Percentiles rank a stretch among this genome's conserved stretches.
Conservation (phyloP, 1,284 basidiomycete genomes). For the Phylloboletellus chloephorus region DNA sequence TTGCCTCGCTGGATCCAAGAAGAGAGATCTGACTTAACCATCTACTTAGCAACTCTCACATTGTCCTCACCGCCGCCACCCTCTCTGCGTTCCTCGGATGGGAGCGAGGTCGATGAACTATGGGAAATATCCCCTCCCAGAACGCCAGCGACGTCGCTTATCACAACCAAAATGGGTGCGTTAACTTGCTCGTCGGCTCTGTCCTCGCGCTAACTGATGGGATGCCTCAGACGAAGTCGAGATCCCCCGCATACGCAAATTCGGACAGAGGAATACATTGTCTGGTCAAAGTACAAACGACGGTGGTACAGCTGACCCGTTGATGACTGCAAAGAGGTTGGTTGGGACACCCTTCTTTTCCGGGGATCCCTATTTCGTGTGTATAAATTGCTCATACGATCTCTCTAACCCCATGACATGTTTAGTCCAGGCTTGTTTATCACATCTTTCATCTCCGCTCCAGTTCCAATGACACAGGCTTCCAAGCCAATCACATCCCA, state of each 20-base stretch:
- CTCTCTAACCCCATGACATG: conserved; percentile 25
- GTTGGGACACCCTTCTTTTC: conserved; percentile 13
- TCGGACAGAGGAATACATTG: conserved; percentile 22
- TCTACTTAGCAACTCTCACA: conserved; percentile 18
- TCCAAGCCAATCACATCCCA: conserved; percentile 18
- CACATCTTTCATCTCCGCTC: conserved; percentile 28
- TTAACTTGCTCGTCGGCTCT: not conserved
- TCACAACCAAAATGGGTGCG: conserved; percentile 42
- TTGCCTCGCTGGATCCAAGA: not conserved
- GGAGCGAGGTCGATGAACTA: conserved; percentile 41
- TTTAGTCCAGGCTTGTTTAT: conserved; percentile 34
- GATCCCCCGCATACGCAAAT: conserved; percentile 27
- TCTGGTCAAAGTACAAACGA: conserved; percentile 4
- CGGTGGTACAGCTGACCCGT: conserved; percentile 8
- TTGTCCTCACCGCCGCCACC: conserved; percentile 33
- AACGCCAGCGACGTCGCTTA: conserved; percentile 30
- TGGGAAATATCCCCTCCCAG: conserved; percentile 39
- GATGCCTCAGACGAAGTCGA: conserved; percentile 26
- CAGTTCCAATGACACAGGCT: conserved; percentile 26
- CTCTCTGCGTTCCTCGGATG: conserved; percentile 31
- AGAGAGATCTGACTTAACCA: conserved; percentile 8
- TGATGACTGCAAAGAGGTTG: conserved; percentile 23
- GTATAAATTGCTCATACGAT: conserved; percentile 17
- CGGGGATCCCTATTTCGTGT: conserved; percentile 10
- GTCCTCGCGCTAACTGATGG: conserved; percentile 5